Conservation (phyloP, 106 monocot genomes). For the Chionographis japonica region DNA sequence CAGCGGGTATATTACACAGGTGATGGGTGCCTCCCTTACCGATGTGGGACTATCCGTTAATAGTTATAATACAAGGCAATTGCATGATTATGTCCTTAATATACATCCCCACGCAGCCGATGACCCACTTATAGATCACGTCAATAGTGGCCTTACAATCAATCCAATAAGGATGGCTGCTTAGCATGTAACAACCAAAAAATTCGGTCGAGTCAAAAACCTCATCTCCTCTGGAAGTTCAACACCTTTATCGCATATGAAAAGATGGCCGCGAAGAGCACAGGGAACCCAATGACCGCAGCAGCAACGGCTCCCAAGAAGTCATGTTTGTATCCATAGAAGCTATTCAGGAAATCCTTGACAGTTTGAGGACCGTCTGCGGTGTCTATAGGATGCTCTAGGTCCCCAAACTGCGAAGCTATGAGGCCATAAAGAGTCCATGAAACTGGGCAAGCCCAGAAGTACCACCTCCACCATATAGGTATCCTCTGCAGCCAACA, state of each 20-base stretch:
- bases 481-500: slow-evolving; percentile 59
- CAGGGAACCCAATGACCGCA: slow-evolving; percentile 43
- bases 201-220: too few relatives aligned
- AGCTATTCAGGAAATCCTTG: slow-evolving; percentile 29
- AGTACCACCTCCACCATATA: slow-evolving; percentile 95
- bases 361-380: slow-evolving; percentile 15
- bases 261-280: slow-evolving; percentile 65
- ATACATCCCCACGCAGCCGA: too few relatives aligned
- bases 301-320: slow-evolving; percentile 53
- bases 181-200: too few relatives aligned
- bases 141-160: too few relatives aligned
- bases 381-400: slow-evolving; percentile 2
- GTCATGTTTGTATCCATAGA: slow-evolving; percentile 61
- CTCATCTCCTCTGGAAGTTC: slow-evolving; percentile 79
- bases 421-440: slow-evolving; percentile 79
- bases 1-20: too few relatives aligned
- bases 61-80: too few relatives aligned
- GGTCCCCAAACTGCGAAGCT: slow-evolving; percentile 68
- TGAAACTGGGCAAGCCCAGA: slow-evolving; percentile 69
- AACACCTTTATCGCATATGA: slow-evolving; percentile 61
- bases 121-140: too few relatives aligned
- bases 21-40: too few relatives aligned
- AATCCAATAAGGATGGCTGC: too few relatives aligned
- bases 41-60: too few relatives aligned
- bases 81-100: too few relatives aligned